These are phyloP conservation scores for Neonothopanus nambi DNA, from an alignment of 1,284 basidiomycete species.

Conservation along the genomic window DNA sequence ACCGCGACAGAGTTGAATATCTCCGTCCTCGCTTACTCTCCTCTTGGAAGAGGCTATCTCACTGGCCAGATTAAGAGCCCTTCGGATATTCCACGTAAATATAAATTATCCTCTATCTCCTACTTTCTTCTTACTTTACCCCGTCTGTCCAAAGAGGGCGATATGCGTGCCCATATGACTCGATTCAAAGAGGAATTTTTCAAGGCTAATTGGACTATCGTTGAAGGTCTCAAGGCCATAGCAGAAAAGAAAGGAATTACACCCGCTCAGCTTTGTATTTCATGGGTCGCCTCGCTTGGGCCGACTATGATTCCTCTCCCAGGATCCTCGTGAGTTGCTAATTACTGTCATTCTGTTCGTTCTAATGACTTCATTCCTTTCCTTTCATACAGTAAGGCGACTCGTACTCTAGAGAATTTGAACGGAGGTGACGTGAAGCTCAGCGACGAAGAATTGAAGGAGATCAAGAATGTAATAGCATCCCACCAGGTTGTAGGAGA, in stretches of 20 bases:
- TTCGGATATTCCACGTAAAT: conserved; percentile 20
- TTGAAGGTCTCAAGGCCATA: conserved; percentile 46
- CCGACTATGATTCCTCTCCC: conserved; percentile 55
- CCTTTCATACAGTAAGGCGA: too few relatives aligned
- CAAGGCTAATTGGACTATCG: conserved; percentile 56
- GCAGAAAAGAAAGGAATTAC: conserved; percentile 52
- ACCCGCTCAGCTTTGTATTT: conserved; percentile 58
- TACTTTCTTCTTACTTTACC: background rate
- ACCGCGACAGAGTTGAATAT: background rate
- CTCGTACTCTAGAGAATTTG: too few relatives aligned
- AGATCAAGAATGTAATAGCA: conserved; percentile 27
- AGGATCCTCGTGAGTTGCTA: conserved; percentile 49
- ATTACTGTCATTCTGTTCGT: too few relatives aligned
- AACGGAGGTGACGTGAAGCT: too few relatives aligned
- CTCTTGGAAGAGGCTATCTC: too few relatives aligned
- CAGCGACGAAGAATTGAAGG: conserved; percentile 38
- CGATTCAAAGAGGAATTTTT: conserved; percentile 39
- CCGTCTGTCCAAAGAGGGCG: conserved; percentile 21
- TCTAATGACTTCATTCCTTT: too few relatives aligned
- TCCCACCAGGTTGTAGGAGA: conserved; percentile 1
- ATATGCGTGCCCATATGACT: conserved; percentile 24
- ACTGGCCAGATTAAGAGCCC: too few relatives aligned
- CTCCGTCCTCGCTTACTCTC: too few relatives aligned
- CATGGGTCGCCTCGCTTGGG: conserved; percentile 55
- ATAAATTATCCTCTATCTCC: background rate